A percentile compares a stretch with the other conserved stretches of the same genome.
Evolutionary conservation across 495 filamentous ascomycete genomes (phyloP).

Genomic region (Daldinia vernicosa): DNA sequence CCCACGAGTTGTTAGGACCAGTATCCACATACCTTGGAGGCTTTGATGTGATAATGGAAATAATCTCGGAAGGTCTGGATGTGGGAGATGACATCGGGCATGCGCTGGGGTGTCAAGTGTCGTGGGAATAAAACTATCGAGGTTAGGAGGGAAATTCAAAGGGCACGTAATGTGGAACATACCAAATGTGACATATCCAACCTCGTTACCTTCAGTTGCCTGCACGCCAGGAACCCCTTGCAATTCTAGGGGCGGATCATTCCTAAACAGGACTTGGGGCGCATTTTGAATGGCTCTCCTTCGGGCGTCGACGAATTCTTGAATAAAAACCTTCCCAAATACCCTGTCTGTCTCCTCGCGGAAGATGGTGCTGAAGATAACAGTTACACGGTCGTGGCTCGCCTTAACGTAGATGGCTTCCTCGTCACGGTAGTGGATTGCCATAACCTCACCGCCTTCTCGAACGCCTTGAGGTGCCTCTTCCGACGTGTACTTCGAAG

Average conservation of each 20-base stretch:
- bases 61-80: slow-evolving; percentile 99
- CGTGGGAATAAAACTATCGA: slow-evolving; percentile 88
- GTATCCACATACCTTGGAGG: slow-evolving; percentile 74
- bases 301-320: slow-evolving; percentile 97
- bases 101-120: slow-evolving; percentile 87
- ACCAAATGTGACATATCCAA: slow-evolving; percentile 99
- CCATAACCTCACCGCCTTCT: slow-evolving; percentile 93
- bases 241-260: slow-evolving; percentile 92
- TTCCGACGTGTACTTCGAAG: slow-evolving; percentile 88
- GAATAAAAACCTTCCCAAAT: slow-evolving; percentile 92
- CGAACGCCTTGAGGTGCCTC: slow-evolving; percentile 86
- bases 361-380: slow-evolving; percentile 99
- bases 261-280: slow-evolving; percentile 96
- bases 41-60: slow-evolving; percentile 99
- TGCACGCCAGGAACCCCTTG: slow-evolving; percentile 84
- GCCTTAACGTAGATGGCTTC: slow-evolving; percentile 99
- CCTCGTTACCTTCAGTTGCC: slow-evolving; percentile 75
- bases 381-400: slow-evolving; percentile 93
- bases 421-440: slow-evolving; percentile 97
- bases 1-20: background rate
- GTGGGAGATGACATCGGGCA: slow-evolving; percentile 95
- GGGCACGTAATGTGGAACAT: slow-evolving; percentile 33
- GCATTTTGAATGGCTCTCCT: slow-evolving; percentile 96
- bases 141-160: slow-evolving; percentile 28
- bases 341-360: slow-evolving; percentile 96